A percentile compares a stretch with the other conserved stretches of the same genome.
These are phyloP conservation scores for Pythium monospermum DNA, from an alignment of 352 stramenopile genomes.

Conservation along the genomic window DNA sequence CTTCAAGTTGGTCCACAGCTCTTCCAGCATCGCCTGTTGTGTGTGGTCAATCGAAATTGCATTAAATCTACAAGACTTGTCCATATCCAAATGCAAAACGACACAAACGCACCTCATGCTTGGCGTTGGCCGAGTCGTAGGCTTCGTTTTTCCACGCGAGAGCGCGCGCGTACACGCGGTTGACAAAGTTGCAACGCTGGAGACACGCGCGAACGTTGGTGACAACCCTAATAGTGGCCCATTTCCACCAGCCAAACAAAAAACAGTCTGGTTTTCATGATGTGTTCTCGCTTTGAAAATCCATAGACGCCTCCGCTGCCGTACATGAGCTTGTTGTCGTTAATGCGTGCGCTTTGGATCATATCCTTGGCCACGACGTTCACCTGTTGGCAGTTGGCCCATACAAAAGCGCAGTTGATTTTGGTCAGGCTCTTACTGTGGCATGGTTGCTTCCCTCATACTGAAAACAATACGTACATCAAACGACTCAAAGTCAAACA, in stretches of 20 bases:
- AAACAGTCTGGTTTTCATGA: not conserved
- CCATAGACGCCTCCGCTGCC: not conserved
- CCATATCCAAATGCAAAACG: not conserved
- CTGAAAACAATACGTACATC: slow-evolving; percentile 2
- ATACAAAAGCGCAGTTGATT: no score
- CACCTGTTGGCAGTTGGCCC: slow-evolving; percentile 25
- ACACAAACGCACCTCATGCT: slow-evolving; percentile 45
- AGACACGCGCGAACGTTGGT: slow-evolving; percentile 63
- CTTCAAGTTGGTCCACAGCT: slow-evolving; percentile 78
- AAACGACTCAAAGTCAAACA: slow-evolving; percentile 78
- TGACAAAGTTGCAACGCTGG: slow-evolving; percentile 67
- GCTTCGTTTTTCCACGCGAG: slow-evolving; percentile 55
- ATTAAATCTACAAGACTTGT: not conserved
- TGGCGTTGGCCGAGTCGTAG: slow-evolving; percentile 57
- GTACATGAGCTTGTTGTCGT: slow-evolving; percentile 43
- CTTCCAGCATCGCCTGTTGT: slow-evolving; percentile 70
- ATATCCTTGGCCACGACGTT: slow-evolving; percentile 52
- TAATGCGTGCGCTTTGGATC: slow-evolving; percentile 41
- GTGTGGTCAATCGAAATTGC: not conserved
- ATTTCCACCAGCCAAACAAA: no score
- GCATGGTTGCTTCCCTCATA: no score
- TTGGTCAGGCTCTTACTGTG: no score
- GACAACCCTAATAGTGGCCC: slow-evolving; percentile 38
- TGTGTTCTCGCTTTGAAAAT: not conserved
- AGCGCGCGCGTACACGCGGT: slow-evolving; percentile 55